Base-by-base conservation (phyloP, 495 filamentous ascomycete species). In the Wilcoxina mikolae region DNA sequence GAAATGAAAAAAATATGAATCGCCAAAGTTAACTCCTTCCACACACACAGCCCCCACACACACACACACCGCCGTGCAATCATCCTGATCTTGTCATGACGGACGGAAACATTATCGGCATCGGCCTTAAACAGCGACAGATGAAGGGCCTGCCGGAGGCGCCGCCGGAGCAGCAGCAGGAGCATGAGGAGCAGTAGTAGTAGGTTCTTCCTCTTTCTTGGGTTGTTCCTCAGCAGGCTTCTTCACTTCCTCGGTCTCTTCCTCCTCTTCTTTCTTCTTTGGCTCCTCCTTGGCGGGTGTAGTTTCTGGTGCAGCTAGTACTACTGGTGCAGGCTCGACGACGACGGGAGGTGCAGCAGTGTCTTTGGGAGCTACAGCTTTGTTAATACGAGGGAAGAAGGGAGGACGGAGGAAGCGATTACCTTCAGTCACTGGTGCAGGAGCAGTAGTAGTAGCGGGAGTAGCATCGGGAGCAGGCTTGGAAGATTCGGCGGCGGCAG, bases 401-500 rank as follows among this genome's bases (percentile, higher is more conserved):
- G 31, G 28, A n/a, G 25, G 23, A 3, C 48, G 52, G 52, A 20
- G 56, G 51, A 17, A 42, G 28, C 18, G 7, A 5, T 15, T 22
- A 49, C 51, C 51, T 24, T 35, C 17, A 17, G 41, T 38, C n/a
- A n/a, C n/a, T n/a, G n/a, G 39, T 31, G 20, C 39, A 3, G 38
- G 22, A 43, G 53, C 15, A 7, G 12, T 17, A 51, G 45, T 35
- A 24, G 12, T 17, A 15, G 17, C 10, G 18, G 43, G 3, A 31
- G 45, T 53, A 18, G 42, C 33, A 45, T 48, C 42, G 1, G 31
- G 47, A 26, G 45, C 50, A 26, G 18, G 31, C 18, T 56, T 45
- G 35, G 55, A 42, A 25, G 57, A 51, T 5, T 1, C 23, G 22
- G 20, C 15, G 2, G 10, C 23, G 20, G 10, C 24, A 22, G 43